Conservation (phyloP, 345 rosid genomes). For the Viola odorata region DNA sequence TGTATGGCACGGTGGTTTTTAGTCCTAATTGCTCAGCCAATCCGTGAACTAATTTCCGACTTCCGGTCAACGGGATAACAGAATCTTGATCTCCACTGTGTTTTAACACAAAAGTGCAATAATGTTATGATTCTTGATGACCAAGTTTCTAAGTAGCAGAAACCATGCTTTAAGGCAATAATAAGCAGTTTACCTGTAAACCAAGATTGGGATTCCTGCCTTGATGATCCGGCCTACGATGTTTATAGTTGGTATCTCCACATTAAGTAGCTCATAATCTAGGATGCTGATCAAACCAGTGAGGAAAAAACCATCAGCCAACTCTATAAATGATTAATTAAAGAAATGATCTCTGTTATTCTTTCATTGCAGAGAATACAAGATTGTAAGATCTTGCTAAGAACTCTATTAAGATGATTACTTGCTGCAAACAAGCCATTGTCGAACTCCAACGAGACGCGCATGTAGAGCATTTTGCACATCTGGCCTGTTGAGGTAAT, state of each 20-base stretch:
- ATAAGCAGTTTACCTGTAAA: slow-evolving; percentile 59
- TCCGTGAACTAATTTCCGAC: slow-evolving; percentile 55
- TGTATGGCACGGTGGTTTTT: slow-evolving; percentile 25
- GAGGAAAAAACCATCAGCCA: background rate
- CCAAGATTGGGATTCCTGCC: slow-evolving; percentile 75
- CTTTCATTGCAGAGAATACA: too few species aligned
- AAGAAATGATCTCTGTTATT: background rate
- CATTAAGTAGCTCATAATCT: slow-evolving; percentile 65
- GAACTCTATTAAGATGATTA: slow-evolving; percentile 28
- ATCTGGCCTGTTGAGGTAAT: slow-evolving; percentile 77
- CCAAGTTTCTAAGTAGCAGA: background rate
- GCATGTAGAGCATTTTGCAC: slow-evolving; percentile 93
- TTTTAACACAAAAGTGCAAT: slow-evolving; percentile 1
- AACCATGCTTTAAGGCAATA: background rate
- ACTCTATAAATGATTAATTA: background rate
- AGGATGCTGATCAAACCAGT: slow-evolving; percentile 47
- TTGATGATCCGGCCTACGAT: slow-evolving; percentile 53
- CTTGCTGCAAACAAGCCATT: slow-evolving; percentile 94
- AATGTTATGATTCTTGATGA: slow-evolving; percentile 1
- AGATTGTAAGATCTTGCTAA: background rate
- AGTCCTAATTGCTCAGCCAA: slow-evolving; percentile 37
- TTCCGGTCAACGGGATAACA: slow-evolving; percentile 48
- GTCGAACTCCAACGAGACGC: slow-evolving; percentile 67
- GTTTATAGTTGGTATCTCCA: slow-evolving; percentile 74
- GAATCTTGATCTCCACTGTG: slow-evolving; percentile 51